Conservation (phyloP, 495 filamentous ascomycete genomes). For the Aspergillus diversus region DNA sequence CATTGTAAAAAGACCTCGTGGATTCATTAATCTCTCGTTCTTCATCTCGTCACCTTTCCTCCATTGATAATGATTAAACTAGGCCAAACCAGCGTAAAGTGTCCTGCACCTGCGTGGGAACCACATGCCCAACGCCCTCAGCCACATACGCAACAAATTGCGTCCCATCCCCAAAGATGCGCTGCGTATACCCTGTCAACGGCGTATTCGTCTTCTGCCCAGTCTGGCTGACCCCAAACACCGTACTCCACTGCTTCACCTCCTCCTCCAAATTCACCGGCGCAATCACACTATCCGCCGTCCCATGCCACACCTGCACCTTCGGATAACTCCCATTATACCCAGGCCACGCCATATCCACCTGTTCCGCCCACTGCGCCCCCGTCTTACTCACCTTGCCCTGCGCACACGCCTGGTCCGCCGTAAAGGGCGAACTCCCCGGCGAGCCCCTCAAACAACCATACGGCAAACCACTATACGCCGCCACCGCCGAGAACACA, state of each 20-base stretch:
- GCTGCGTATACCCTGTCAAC: conserved; percentile 51
- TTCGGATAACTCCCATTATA: conserved; percentile 55
- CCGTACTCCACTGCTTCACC: conserved; percentile 60
- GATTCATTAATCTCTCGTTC: conserved; percentile 7
- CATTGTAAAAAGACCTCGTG: conserved; percentile 23
- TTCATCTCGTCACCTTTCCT: not conserved
- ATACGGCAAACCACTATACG: conserved; percentile 61
- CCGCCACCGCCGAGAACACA: conserved; percentile 56
- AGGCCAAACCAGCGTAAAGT: conserved; percentile 19
- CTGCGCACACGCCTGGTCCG: conserved; percentile 54
- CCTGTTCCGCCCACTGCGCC: conserved; percentile 53
- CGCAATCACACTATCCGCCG: conserved; percentile 50
- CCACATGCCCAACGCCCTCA: conserved; percentile 50
- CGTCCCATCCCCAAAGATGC: conserved; percentile 42
- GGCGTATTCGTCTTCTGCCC: conserved; percentile 42
- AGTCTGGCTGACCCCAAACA: conserved; percentile 42
- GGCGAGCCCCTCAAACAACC: conserved; percentile 52
- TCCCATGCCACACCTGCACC: conserved; percentile 59
- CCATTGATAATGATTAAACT: not conserved
- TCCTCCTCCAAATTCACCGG: conserved; percentile 50
- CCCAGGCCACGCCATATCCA: conserved; percentile 52
- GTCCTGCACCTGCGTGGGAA: conserved; percentile 29
- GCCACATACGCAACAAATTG: conserved; percentile 52
- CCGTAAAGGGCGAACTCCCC: conserved; percentile 31
- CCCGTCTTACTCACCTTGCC: conserved; percentile 47